These are phyloP conservation scores for Chlorella sp. DNA, from an alignment of 139 green algal species.

Conservation along the genomic window DNA sequence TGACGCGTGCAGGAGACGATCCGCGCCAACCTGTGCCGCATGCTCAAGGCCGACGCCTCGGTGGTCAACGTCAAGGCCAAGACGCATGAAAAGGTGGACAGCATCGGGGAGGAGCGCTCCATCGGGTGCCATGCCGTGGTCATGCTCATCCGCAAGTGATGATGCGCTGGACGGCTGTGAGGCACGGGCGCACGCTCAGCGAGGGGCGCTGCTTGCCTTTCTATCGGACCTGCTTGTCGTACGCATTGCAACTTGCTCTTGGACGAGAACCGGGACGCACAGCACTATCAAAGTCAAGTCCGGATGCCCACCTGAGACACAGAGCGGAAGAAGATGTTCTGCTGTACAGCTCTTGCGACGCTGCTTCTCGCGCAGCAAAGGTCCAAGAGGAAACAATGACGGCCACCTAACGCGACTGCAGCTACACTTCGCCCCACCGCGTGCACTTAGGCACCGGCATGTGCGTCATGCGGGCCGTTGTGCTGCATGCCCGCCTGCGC, in stretches of 20 bases:
- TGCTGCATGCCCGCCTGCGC: neutral
- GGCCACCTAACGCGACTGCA: neutral
- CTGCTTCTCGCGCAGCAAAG: neutral
- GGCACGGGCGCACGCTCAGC: no score
- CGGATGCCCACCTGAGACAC: no score
- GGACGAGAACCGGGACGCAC: no score
- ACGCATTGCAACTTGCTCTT: no score
- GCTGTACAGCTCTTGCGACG: neutral
- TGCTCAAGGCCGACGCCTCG: slow-evolving; percentile 67
- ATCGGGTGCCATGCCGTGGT: slow-evolving; percentile 94
- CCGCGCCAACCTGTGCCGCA: slow-evolving; percentile 60
- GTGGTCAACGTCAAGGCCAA: slow-evolving; percentile 96
- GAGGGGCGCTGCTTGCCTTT: no score
- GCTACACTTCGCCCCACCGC: neutral
- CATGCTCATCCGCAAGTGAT: slow-evolving; percentile 65
- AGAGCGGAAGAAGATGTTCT: neutral
- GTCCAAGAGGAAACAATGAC: neutral
- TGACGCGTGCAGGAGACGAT: slow-evolving; percentile 81
- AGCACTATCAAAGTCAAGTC: no score
- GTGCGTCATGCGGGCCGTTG: neutral
- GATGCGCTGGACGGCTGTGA: no score
- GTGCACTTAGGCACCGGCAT: neutral
- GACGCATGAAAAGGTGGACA: slow-evolving; percentile 99
- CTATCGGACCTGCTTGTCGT: no score
- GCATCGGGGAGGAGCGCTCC: slow-evolving; percentile 91